A percentile compares a stretch with the other conserved stretches of the same genome.
Conservation (phyloP, 306 rosid genomes). For the Alnus rubra region DNA sequence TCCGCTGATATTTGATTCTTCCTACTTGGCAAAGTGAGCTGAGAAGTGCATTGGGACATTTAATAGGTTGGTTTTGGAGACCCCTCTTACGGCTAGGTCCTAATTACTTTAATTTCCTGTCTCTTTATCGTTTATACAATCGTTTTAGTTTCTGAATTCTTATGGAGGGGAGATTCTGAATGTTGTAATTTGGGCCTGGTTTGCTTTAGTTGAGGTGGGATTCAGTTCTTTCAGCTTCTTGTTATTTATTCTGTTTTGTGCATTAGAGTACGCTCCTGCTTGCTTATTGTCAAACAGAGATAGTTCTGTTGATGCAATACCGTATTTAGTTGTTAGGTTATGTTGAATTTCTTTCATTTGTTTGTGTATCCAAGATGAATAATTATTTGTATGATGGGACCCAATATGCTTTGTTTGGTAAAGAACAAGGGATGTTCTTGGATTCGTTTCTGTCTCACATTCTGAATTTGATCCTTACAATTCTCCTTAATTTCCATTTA, state of each 20-base stretch:
- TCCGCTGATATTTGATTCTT: constrained; percentile 36
- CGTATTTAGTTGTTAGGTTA: background rate
- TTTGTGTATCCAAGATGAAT: constrained; percentile 11
- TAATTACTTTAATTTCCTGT: constrained; percentile 10
- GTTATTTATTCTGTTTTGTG: constrained; percentile 4
- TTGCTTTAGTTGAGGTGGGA: constrained; percentile 19
- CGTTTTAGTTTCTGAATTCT: constrained; percentile 14
- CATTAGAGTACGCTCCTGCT: constrained; percentile 1
- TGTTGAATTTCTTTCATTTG: background rate
- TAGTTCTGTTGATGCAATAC: background rate
- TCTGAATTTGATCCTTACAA: constrained; percentile 18
- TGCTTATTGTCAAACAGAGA: constrained; percentile 10
- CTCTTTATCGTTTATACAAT: constrained; percentile 19
- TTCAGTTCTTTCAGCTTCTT: constrained; percentile 21
- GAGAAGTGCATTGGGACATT: constrained; percentile 24
- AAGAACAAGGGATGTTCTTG: constrained; percentile 1
- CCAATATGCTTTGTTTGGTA: constrained; percentile 7
- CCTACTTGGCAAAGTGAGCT: constrained; percentile 19
- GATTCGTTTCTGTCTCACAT: constrained; percentile 30
- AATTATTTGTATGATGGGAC: constrained; percentile 8
- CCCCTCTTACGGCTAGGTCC: background rate
- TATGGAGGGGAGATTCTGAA: constrained; percentile 13
- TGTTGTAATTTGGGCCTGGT: background rate
- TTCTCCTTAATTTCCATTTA: constrained; percentile 9
- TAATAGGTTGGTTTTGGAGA: constrained; percentile 10